Conservation (phyloP, 768 basidiomycete species). For the Rhodotorula sphaerocarpa region DNA sequence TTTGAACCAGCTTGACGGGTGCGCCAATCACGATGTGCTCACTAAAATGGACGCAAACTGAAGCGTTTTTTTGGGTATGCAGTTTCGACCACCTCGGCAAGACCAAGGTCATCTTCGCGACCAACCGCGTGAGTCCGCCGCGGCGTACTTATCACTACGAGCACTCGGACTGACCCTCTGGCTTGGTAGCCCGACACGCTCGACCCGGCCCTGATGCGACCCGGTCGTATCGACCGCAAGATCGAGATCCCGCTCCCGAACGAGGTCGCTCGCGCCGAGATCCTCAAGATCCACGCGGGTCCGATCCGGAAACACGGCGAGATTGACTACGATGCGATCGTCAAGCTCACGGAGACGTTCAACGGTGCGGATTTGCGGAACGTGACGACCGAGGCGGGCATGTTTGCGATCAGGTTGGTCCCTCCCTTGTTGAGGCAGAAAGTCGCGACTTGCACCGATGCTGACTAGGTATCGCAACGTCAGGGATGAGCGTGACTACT, state of each 20-base stretch:
- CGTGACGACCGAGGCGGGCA: constrained; percentile 57
- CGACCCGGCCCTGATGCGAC: constrained; percentile 90
- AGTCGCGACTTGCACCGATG: too few relatives aligned
- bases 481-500: constrained; percentile 77
- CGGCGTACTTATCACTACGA: too few relatives aligned
- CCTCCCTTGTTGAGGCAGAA: too few relatives aligned
- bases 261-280: constrained; percentile 90
- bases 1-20: constrained; percentile 96
- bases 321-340: constrained; percentile 91
- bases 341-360: constrained; percentile 87
- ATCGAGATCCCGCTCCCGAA: constrained; percentile 97
- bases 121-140: constrained; percentile 56
- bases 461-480: too few relatives aligned
- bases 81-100: constrained; percentile 83
- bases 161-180: too few relatives aligned
- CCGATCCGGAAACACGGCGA: constrained; percentile 92
- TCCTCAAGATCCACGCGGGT: constrained; percentile 90
- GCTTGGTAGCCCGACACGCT: constrained; percentile 67
- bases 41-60: too few relatives aligned
- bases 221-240: constrained; percentile 91
- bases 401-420: constrained; percentile 97
- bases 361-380: constrained; percentile 96
- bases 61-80: too few relatives aligned
- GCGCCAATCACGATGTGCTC: too few relatives aligned
- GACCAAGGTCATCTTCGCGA: constrained; percentile 99